Evolutionary conservation across 2,329 filamentous ascomycete species (phyloP).

Genomic region (Immersiporthe knoxdaviesiana): DNA sequence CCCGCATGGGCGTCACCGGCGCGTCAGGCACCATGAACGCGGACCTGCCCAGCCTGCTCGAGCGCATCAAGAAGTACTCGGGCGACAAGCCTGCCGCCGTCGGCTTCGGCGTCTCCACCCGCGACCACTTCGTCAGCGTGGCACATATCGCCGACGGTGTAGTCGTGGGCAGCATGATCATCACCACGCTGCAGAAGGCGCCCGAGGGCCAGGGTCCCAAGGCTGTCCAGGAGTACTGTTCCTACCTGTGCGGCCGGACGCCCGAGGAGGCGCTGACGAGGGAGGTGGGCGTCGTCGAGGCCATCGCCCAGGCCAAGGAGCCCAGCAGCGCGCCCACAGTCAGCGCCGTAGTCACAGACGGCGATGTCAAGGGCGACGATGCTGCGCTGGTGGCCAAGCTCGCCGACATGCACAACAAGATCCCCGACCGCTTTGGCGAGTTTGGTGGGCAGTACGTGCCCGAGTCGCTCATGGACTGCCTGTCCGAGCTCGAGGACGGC

Average conservation of each 20-base stretch:
- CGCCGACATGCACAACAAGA: slow-evolving; percentile 76
- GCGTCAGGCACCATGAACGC: slow-evolving; percentile 81
- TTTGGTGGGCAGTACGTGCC: slow-evolving; percentile 98
- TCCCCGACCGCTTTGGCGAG: slow-evolving; percentile 88
- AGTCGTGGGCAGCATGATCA: slow-evolving; percentile 94
- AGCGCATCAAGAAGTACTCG: slow-evolving; percentile 88
- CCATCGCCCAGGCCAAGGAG: slow-evolving; percentile 63
- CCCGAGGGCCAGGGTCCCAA: slow-evolving; percentile 67
- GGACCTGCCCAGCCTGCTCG: slow-evolving; percentile 78
- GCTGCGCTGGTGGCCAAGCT: slow-evolving; percentile 74
- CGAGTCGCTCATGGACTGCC: slow-evolving; percentile 95
- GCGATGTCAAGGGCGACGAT: slow-evolving; percentile 51
- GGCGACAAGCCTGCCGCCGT: slow-evolving; percentile 89
- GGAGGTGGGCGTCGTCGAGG: slow-evolving; percentile 73
- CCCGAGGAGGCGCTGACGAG: slow-evolving; percentile 51
- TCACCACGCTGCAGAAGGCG: slow-evolving; percentile 76
- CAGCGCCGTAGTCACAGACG: slow-evolving; percentile 65
- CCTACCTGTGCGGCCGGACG: slow-evolving; percentile 61
- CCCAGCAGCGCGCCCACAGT: slow-evolving; percentile 66
- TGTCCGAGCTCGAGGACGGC: slow-evolving; percentile 85
- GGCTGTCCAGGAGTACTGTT: slow-evolving; percentile 84
- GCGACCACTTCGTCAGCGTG: slow-evolving; percentile 89
- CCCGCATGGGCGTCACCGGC: slow-evolving; percentile 94
- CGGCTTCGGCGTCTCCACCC: slow-evolving; percentile 94
- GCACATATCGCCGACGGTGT: slow-evolving; percentile 87